Evolutionary conservation across 371 early-diverging fungal species (phyloP), one percentile per base, ranked within the genome.

Genomic region (Mucor irregularis): DNA sequence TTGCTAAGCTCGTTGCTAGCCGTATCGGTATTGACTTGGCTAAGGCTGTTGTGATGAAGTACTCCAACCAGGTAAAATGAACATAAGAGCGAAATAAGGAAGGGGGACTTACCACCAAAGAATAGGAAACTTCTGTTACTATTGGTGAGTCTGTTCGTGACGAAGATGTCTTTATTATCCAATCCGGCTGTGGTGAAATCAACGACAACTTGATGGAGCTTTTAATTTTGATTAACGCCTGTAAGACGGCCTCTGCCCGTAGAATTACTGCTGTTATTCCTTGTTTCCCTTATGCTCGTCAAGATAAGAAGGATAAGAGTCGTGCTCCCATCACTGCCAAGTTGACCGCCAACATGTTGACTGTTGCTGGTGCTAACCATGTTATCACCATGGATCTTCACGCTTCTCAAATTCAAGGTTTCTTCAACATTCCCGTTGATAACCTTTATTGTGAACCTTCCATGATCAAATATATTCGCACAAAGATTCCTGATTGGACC

Each of bases 361-460:
- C 92, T 0, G 93, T 90, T 17, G 95, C 97, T 30, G 96, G 96
- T 39, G 96, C 96, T 37, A 86, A 96, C 74, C 99, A 98, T 66
- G 93, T 98, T 54, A 98, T 98, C 56, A 97, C 98, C 24, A 93
- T 98, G 92, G 99, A 98, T 76, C 84, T 98, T 45, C 99, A 98
- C 65, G 95, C 91, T 13, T 83, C 88, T 47, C 98, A 98, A 74
- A 92, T 97, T 67, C 97, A 98, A 76, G 99, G 99, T n/a, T 98
- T 97, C 82, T 97, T 98, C 61, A 90, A 97, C 73, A 87, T 95
- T 56, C 98, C 98, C 25, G 98, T 98, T 44, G 99, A 98, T 63
- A 97, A 97, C 74, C 74, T 98, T 55, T 94, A 92, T 58, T 93
- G 90, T 19, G 93, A 97, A 78, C 99, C 98, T 14, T 85, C 88